Base-by-base conservation (phyloP, 2,329 filamentous ascomycete genomes). In the Talaromyces sp. region DNA sequence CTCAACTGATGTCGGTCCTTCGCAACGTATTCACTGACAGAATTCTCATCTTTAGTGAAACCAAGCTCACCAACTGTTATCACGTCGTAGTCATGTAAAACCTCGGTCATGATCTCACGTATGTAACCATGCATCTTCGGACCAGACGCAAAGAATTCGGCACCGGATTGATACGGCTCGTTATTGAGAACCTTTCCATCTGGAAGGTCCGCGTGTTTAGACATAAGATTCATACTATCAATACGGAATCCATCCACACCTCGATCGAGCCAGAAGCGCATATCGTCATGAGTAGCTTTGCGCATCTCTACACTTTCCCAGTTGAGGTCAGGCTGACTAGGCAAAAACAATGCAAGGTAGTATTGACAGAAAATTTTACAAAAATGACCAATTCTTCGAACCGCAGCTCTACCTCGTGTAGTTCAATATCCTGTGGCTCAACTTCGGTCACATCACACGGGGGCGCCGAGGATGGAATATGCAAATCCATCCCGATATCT, bases 261-360 rank as follows among this genome's bases (percentile, higher is more conserved):
- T n/a, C 81, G 79, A 39, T 87, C 76, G 1, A 91, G 80, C 89
- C 89, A 92, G 67, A 91, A 92, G 35, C 80, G 78, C 82, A 90
- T 87, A 2, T 85, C 77, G 9, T 79, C 79, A 70, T 89, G 88
- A 13, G 90, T 82, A 8, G 86, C 88, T 39, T 80, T 72, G 6
- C 88, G 80, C 0, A 86, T 81, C 22, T 80, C 82, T 0, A 77
- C 75, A 53, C 85, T 88, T 63, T 91, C 87, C 88, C 88, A 92
- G 70, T 92, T 92, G 13, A 92, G 77, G 62, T 91, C 89, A 0
- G 89, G 88, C 27, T 64, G 61, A 30, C 46, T 55, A 2, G 49
- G 53, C 9, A 52, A 42, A 16, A 63, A 63, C 16, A 63, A 44
- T 10, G 57, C 57, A 37, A 53, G 42, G 7, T 45, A 90, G 67